Percentiles rank a stretch among this genome's conserved stretches.
Conservation (phyloP, 345 rosid species). For the Gossypium longicalyx region DNA sequence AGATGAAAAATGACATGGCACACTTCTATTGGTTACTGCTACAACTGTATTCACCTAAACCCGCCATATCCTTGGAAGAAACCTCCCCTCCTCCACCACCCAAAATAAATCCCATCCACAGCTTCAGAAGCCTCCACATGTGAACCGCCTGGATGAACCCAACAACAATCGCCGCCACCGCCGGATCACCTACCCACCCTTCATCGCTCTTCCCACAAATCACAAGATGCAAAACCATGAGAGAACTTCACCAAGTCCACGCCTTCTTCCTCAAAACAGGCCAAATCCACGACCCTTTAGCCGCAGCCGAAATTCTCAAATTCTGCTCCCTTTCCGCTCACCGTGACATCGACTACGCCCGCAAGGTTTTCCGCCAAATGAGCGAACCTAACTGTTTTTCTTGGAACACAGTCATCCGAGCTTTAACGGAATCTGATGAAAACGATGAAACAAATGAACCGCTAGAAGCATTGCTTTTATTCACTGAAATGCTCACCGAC, state of each 20-base stretch:
- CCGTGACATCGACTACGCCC: slow-evolving; percentile 41
- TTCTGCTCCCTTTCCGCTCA: slow-evolving; percentile 41
- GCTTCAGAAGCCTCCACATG: neutral
- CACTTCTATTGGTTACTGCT: no score
- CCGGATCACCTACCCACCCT: slow-evolving; percentile 30
- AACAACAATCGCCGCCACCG: slow-evolving; percentile 9
- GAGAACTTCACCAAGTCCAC: slow-evolving; percentile 56
- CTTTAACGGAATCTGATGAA: slow-evolving; percentile 39
- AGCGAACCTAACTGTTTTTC: slow-evolving; percentile 62
- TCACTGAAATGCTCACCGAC: slow-evolving; percentile 40
- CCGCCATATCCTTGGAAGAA: neutral
- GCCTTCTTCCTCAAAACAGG: slow-evolving; percentile 63
- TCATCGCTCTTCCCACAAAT: slow-evolving; percentile 55
- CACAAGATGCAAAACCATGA: slow-evolving; percentile 40
- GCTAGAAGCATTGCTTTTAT: slow-evolving; percentile 35
- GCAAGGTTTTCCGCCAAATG: slow-evolving; percentile 47
- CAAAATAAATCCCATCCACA: neutral
- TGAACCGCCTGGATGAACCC: slow-evolving; percentile 21
- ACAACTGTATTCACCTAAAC: neutral
- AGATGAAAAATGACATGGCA: no score
- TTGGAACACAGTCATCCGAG: slow-evolving; percentile 71
- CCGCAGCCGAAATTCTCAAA: slow-evolving; percentile 63
- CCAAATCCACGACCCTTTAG: slow-evolving; percentile 52
- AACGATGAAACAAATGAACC: slow-evolving; percentile 23
- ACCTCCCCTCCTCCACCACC: neutral